These are phyloP conservation scores for Suillus decipiens DNA, from an alignment of 768 basidiomycete species.

Conservation along the genomic window DNA sequence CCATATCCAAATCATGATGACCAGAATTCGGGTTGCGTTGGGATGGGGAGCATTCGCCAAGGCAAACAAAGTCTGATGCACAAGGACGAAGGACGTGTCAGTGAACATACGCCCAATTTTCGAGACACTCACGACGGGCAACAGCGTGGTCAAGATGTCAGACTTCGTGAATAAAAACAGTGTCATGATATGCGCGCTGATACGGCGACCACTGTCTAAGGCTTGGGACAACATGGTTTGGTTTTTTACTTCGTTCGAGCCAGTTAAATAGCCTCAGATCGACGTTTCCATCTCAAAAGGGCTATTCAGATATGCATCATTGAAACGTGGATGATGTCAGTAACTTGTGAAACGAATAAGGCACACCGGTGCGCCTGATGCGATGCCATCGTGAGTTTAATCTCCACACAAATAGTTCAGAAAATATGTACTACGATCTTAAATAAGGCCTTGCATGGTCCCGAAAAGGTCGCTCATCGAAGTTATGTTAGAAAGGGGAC, in stretches of 20 bases:
- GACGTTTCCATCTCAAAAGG: not conserved
- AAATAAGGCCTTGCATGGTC: not conserved
- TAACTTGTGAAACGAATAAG: not conserved
- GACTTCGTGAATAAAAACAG: conserved; percentile 14
- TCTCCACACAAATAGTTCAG: not conserved
- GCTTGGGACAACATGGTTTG: conserved; percentile 6
- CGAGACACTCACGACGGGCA: conserved; percentile 7
- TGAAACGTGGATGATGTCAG: not conserved
- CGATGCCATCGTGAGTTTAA: not conserved
- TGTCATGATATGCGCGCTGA: conserved; percentile 15
- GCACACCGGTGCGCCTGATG: not conserved
- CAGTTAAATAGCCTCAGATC: not conserved
- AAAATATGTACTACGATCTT: too few relatives aligned
- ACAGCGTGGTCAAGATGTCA: conserved; percentile 10
- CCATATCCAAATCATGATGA: conserved; percentile 40
- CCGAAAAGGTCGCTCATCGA: not conserved
- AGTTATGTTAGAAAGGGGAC: not conserved
- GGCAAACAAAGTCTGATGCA: conserved; percentile 27
- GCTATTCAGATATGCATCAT: not conserved
- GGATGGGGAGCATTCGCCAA: conserved; percentile 22
- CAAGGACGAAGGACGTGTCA: not conserved
- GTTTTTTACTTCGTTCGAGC: not conserved
- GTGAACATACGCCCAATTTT: not conserved
- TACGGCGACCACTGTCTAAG: not conserved
- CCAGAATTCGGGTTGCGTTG: conserved; percentile 11